These are phyloP conservation scores for Rutstroemia sp. DNA, from an alignment of 2,329 filamentous ascomycete genomes.

Conservation along the genomic window DNA sequence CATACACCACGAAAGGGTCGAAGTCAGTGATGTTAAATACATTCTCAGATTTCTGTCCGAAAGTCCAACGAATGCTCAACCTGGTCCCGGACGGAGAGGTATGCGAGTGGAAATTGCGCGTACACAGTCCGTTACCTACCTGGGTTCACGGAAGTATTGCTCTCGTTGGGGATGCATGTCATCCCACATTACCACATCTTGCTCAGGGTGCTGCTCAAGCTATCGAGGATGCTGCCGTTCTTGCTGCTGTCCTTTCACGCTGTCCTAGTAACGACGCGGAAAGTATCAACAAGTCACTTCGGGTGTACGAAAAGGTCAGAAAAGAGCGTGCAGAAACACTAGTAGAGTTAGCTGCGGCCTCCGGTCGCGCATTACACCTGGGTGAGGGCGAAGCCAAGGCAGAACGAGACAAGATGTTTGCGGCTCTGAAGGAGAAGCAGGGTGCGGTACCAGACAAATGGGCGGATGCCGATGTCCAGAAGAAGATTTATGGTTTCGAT, in stretches of 20 bases:
- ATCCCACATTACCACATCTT: conserved; percentile 61
- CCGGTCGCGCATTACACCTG: conserved; percentile 48
- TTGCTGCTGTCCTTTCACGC: conserved; percentile 44
- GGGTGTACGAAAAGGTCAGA: conserved; percentile 47
- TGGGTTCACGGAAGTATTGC: conserved; percentile 51
- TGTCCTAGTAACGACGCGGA: conserved; percentile 30
- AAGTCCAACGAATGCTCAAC: conserved; percentile 50
- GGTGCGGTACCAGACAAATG: conserved; percentile 56
- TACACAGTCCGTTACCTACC: conserved; percentile 47
- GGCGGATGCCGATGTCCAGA: conserved; percentile 62
- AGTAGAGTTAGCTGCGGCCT: conserved; percentile 43
- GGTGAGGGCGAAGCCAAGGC: conserved; percentile 51
- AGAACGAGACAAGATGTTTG: conserved; percentile 50
- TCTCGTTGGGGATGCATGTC: conserved; percentile 57
- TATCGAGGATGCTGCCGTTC: conserved; percentile 57
- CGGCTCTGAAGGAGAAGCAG: conserved; percentile 38
- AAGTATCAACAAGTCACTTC: conserved; percentile 41
- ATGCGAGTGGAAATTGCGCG: conserved; percentile 57
- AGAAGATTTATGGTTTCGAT: conserved; percentile 46
- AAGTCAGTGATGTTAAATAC: conserved; percentile 55
- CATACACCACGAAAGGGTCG: conserved; percentile 55
- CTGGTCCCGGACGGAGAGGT: conserved; percentile 54
- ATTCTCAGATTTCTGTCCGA: conserved; percentile 53
- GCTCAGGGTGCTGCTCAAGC: conserved; percentile 62
- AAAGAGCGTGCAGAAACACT: conserved; percentile 46